These are phyloP conservation scores for Trichoderma hamatum DNA, from an alignment of 2,329 filamentous ascomycete species.

Conservation along the genomic window DNA sequence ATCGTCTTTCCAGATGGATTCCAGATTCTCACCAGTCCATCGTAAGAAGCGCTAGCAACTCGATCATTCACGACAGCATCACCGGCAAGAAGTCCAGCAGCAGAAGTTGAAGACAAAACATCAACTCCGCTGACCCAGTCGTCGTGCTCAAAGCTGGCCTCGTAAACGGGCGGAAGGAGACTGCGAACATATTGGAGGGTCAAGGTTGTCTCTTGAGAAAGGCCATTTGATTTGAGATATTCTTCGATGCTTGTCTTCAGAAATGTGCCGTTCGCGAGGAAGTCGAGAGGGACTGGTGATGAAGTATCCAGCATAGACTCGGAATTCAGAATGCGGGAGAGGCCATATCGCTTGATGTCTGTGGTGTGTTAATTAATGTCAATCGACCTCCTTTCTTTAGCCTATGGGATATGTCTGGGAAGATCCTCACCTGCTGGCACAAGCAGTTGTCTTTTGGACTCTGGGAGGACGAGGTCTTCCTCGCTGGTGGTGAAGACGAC, in stretches of 20 bases:
- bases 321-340: constrained; percentile 71
- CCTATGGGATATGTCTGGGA: neutral
- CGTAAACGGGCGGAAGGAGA: constrained; percentile 83
- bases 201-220: constrained; percentile 85
- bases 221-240: constrained; percentile 81
- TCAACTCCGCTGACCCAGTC: constrained; percentile 94
- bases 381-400: neutral
- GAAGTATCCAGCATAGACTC: constrained; percentile 69
- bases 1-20: constrained; percentile 84
- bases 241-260: constrained; percentile 87
- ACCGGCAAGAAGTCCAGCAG: constrained; percentile 54
- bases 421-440: constrained; percentile 58
- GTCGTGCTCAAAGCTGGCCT: constrained; percentile 93
- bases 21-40: constrained; percentile 88
- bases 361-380: constrained; percentile 13
- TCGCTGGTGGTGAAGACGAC: constrained; percentile 69
- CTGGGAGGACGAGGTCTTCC: constrained; percentile 63
- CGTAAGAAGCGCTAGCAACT: constrained; percentile 91
- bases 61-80: constrained; percentile 46
- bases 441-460: constrained; percentile 63
- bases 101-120: constrained; percentile 70
- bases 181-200: constrained; percentile 92
- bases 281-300: constrained; percentile 80
- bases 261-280: constrained; percentile 92
- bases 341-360: constrained; percentile 71